Base-by-base conservation (phyloP, 176 grass and related monocot genomes). In the Bromus sterilis region DNA sequence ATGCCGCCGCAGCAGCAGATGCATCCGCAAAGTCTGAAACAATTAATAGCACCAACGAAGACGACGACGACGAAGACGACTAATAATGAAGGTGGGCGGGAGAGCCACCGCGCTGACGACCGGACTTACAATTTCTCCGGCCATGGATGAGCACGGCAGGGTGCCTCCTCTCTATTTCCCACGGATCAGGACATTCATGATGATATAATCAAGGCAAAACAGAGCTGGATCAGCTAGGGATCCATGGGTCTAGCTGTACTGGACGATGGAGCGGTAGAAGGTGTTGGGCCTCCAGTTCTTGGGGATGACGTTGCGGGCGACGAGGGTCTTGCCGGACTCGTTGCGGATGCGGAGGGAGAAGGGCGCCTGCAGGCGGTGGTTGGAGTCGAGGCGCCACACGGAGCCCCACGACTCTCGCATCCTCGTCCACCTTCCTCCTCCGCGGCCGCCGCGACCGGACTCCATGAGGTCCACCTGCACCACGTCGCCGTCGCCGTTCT, bases 401-500 rank as follows among this genome's bases (percentile, higher is more conserved):
- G 91, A 89, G 1, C 94, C 91, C 94, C 91, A 91, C 0, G 94
- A 97, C 65, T 97, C 32, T 2, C 35, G 62, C 89, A 97, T 87
- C 62, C 89, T 11, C 72, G 84, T 86, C 93, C 93, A 97, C 23
- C 14, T 4, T 1, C 65, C 51, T 10, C 7, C 0, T 29, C 6
- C 39, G 11, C 24, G 13, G 2, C 60, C 4, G 2, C 15, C 14
- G 15, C 60, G 4, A 9, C 15, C 37, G 12, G 85, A 28, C 84
- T 91, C 80, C 91, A 61, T 85, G 0, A 97, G 76, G 8, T 97
- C 91, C 14, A 97, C 91, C 46, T 90, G 76, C 36, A 55, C 87
- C 4, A 89, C 86, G 78, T 97, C 94, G 29, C 94, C 94, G 79
- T 97, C 91, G 48, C 86, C 91, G 42, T 91, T 86, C 77, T 97